These are phyloP conservation scores for Solanum verrucosum DNA, from an alignment of 257 asterid genomes.

Conservation along the genomic window DNA sequence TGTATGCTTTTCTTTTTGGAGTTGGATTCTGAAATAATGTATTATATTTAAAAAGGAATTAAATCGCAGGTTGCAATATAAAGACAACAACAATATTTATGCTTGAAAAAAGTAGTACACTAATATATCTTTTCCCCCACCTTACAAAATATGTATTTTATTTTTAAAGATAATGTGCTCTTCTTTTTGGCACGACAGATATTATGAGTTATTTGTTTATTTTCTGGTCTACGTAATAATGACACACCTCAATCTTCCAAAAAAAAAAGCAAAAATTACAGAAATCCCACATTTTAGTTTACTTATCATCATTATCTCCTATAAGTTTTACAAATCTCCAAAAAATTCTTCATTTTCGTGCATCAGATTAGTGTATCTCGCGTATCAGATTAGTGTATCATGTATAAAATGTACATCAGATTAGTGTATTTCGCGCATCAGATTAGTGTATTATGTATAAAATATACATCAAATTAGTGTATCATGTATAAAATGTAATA, in stretches of 20 bases:
- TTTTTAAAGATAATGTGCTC: not conserved
- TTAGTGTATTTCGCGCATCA: too few species aligned
- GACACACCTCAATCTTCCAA: not conserved
- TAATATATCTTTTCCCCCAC: not conserved
- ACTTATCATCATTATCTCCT: too few species aligned
- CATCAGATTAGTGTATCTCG: too few species aligned
- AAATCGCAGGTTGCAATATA: not conserved
- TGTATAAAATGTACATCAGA: too few species aligned
- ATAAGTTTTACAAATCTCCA: too few species aligned
- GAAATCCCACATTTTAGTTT: too few species aligned
- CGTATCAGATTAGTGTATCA: too few species aligned
- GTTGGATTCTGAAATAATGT: not conserved
- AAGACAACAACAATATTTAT: not conserved
- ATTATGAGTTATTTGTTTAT: not conserved
- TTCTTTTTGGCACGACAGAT: not conserved
- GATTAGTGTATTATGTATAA: too few species aligned
- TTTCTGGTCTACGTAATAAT: not conserved
- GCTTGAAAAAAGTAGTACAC: not conserved
- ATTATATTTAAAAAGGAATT: not conserved
- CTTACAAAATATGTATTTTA: not conserved
- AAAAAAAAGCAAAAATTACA: not conserved
- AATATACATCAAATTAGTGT: too few species aligned
- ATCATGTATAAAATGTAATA: too few species aligned
- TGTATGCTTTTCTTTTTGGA: not conserved
- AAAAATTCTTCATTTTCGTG: too few species aligned